Conservation (phyloP, 139 green algal genomes). For the Ostreobium quekettii region DNA sequence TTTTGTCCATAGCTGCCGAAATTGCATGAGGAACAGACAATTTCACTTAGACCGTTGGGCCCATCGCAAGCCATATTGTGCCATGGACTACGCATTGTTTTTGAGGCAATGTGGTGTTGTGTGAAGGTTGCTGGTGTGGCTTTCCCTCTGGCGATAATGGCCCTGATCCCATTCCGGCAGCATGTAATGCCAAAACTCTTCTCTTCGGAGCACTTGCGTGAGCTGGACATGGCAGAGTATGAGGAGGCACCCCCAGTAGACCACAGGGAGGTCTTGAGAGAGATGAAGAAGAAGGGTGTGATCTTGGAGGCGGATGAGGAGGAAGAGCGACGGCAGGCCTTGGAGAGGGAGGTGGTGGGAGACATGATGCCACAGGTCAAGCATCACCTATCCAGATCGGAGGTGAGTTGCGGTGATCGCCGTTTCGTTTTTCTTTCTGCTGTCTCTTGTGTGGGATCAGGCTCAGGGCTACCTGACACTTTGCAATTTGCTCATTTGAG, state of each 20-base stretch:
- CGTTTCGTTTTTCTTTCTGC: too few relatives aligned
- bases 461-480: too few relatives aligned
- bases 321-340: slow-evolving; percentile 7
- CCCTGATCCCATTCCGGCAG: slow-evolving; percentile 61
- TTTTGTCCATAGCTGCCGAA: too few relatives aligned
- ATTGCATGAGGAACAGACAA: too few relatives aligned
- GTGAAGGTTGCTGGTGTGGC: slow-evolving; percentile 45
- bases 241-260: slow-evolving; percentile 36
- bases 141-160: slow-evolving; percentile 80
- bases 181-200: slow-evolving; percentile 57
- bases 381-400: slow-evolving; percentile 24
- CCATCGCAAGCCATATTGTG: too few relatives aligned
- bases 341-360: slow-evolving; percentile 10
- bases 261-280: slow-evolving; percentile 16
- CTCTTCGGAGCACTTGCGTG: slow-evolving; percentile 28
- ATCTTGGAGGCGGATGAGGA: slow-evolving; percentile 2
- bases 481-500: too few relatives aligned
- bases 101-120: too few relatives aligned
- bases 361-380: slow-evolving; percentile 9
- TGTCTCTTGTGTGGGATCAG: too few relatives aligned
- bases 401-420: too few relatives aligned
- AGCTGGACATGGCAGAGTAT: slow-evolving; percentile 56
- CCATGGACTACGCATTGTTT: too few relatives aligned
- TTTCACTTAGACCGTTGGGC: too few relatives aligned
- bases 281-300: not conserved